Evolutionary conservation across 1,139 yeast species (phyloP).

Genomic region (Yamadazyma dushanensis): DNA sequence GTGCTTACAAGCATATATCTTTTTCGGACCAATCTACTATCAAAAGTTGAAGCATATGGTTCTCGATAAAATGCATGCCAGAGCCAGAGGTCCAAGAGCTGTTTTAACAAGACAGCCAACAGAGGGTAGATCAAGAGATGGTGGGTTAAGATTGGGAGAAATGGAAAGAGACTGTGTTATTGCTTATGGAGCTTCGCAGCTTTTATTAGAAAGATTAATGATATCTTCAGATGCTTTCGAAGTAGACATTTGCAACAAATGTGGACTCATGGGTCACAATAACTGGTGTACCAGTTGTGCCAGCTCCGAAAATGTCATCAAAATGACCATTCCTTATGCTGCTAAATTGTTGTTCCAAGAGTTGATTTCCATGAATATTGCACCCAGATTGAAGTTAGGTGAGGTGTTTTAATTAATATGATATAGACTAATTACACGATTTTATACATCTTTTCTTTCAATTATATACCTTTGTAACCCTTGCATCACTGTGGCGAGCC

Average conservation of each 20-base stretch:
- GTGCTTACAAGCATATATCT: constrained; percentile 93
- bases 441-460: too few relatives aligned
- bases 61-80: constrained; percentile 97
- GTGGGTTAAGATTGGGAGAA: constrained; percentile 98
- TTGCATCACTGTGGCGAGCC: too few relatives aligned
- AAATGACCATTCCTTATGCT: constrained; percentile 97
- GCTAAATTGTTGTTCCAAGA: constrained; percentile 96
- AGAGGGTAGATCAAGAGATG: constrained; percentile 98
- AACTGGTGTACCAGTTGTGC: constrained; percentile 98
- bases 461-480: neutral
- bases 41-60: constrained; percentile 99
- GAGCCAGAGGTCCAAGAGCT: constrained; percentile 99
- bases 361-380: constrained; percentile 93
- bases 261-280: constrained; percentile 98
- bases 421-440: neutral
- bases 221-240: constrained; percentile 96
- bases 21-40: constrained; percentile 97
- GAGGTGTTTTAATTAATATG: constrained; percentile 59
- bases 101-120: constrained; percentile 98
- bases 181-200: constrained; percentile 98
- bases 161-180: constrained; percentile 99
- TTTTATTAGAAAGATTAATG: constrained; percentile 92
- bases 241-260: constrained; percentile 88
- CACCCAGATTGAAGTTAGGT: constrained; percentile 87
- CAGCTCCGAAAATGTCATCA: constrained; percentile 79